phyloP scores from a whole-genome alignment of 202 grass and related monocot species.

The Setaria viridis region DNA sequence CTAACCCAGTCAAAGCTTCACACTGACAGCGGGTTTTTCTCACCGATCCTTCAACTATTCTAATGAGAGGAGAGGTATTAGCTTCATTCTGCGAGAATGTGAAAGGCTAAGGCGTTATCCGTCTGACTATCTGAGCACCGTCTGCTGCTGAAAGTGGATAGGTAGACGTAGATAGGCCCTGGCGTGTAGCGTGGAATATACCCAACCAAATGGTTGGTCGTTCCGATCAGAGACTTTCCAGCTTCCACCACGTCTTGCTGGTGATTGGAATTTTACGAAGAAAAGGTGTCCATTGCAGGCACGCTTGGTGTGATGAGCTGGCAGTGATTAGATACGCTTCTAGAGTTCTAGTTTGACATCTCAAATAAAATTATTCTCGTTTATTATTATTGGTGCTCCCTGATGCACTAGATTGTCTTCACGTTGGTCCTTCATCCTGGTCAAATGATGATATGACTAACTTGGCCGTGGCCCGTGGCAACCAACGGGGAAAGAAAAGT shows the following conservation, averaged over 20 bases:
- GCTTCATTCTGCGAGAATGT: neutral
- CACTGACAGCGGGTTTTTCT: neutral
- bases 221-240: neutral
- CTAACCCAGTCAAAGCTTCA: conserved; percentile 29
- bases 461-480: neutral
- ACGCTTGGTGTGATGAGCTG: neutral
- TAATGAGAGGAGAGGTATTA: neutral
- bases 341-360: neutral
- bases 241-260: neutral
- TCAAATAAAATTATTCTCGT: too few species aligned
- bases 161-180: neutral
- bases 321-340: neutral
- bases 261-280: neutral
- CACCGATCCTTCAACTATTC: neutral
- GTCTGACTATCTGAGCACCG: neutral
- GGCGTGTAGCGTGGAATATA: conserved; percentile 25
- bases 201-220: neutral
- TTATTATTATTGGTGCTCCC: too few species aligned
- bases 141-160: neutral
- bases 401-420: too few species aligned
- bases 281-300: neutral
- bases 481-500: neutral
- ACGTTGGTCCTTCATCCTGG: too few species aligned
- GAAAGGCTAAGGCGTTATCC: conserved; percentile 17
- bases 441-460: too few species aligned